Base-by-base conservation (phyloP, 2,329 filamentous ascomycete species). In the Calonectria naviculata region DNA sequence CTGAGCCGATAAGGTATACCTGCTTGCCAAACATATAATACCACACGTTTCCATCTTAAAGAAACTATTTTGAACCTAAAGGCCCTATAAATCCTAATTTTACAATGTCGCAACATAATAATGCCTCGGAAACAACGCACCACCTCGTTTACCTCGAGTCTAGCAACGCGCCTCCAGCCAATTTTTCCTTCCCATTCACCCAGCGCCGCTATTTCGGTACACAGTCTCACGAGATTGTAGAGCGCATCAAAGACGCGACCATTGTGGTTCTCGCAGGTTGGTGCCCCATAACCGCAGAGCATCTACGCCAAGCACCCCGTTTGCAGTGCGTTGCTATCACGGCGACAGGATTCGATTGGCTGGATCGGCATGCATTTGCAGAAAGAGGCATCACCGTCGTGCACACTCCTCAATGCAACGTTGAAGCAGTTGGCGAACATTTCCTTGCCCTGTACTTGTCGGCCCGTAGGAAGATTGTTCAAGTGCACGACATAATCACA, bases 181-280 rank as follows among this genome's bases (percentile, higher is more conserved):
- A 28, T 2, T 44, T 41, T 21, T n/a, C 34, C 19, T 65, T 65
- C 46, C 63, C 63, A 28, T 49, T 42, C 38, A 54, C 46, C 15
- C 49, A 54, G 6, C 17, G 13, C 17, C 46, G 34, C 6, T 31
- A 65, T 26, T 26, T 36, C 19, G 7, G 19, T 6, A 54, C 63
- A 3, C 34, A 54, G 10, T 8, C 26, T 21, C 46, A 56, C 5
- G 63, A 65, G 24, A 28, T 56, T n/a, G 47, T 9, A 5, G 54
- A 41, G 34, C 52, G 65, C 29, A 60, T 67, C n/a, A 61, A 42
- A 8, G 65, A 67, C 42, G 65, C 65, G 8, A 60, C 54, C 6
- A 58, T 58, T 4, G 41, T 67, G 7, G 8, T 61, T 12, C 31
- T 67, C 28, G 44, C 41, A 8, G 44, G 41, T 5, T 34, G 24